phyloP scores from a whole-genome alignment of 768 basidiomycete species.

The Rickenella mellea region DNA sequence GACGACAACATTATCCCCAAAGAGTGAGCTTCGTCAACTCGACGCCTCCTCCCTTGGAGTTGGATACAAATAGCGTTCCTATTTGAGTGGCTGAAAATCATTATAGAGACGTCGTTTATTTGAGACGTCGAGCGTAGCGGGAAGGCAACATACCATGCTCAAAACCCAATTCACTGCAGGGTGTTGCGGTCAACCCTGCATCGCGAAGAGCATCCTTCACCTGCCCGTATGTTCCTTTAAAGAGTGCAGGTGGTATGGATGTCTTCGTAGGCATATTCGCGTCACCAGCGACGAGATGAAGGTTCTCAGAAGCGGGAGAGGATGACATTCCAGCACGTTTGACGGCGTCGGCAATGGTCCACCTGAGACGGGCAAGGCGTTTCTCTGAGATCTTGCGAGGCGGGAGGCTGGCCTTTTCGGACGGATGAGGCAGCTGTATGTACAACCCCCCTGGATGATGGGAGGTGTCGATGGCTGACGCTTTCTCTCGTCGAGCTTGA shows the following conservation, averaged over 20 bases:
- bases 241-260: constrained; percentile 21
- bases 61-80: constrained; percentile 31
- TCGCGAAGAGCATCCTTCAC: constrained; percentile 26
- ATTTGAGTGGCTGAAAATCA: background rate
- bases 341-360: constrained; percentile 27
- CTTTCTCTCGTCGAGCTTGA: constrained; percentile 17
- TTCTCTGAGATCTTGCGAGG: constrained; percentile 1
- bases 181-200: constrained; percentile 25
- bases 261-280: constrained; percentile 12
- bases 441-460: constrained; percentile 11
- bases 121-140: constrained; percentile 5
- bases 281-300: constrained; percentile 3
- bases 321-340: constrained; percentile 4
- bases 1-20: constrained; percentile 23
- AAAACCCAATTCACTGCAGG: constrained; percentile 20
- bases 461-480: background rate
- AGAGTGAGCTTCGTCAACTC: constrained; percentile 30
- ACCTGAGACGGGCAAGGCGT: constrained; percentile 23
- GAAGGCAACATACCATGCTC: constrained; percentile 19
- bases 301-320: background rate
- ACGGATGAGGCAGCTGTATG: constrained; percentile 9
- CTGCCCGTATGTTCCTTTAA: constrained; percentile 35
- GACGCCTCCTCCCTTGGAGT: constrained; percentile 13
- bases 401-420: constrained; percentile 5
- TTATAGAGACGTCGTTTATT: background rate